phyloP scores from a whole-genome alignment of 1,284 basidiomycete genomes.

The Serendipita sp. region DNA sequence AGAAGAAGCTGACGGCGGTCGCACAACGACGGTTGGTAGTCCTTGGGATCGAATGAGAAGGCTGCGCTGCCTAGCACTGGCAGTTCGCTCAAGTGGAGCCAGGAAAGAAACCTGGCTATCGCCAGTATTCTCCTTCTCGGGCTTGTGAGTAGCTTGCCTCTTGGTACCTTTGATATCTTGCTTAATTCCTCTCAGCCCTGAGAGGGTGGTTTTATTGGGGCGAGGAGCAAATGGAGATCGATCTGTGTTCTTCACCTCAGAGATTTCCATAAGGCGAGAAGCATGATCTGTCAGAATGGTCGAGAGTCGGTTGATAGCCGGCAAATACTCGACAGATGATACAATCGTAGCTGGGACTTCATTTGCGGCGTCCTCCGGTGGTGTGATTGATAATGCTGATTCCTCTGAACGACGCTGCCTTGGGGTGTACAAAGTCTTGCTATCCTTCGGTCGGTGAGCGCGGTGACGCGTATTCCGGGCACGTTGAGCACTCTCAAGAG shows the following conservation, averaged over 20 bases:
- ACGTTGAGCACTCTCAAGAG: not conserved
- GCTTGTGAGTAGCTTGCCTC: not conserved
- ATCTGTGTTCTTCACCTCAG: no score
- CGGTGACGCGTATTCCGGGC: not conserved
- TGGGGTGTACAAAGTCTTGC: not conserved
- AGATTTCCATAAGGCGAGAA: not conserved
- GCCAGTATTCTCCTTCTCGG: not conserved
- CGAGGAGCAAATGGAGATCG: no score
- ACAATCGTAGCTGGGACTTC: conserved; percentile 16
- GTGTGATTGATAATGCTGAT: not conserved
- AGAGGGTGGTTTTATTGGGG: no score
- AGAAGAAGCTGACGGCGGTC: conserved; percentile 27
- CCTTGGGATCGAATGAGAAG: conserved; percentile 28
- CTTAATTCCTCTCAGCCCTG: no score
- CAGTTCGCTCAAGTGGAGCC: conserved; percentile 33
- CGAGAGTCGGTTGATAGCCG: conserved; percentile 3
- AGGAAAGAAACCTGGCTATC: not conserved
- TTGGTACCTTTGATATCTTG: no score
- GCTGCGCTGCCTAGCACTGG: conserved; percentile 44
- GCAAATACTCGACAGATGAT: conserved; percentile 6
- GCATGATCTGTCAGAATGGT: conserved; percentile 1
- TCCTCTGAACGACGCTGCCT: not conserved
- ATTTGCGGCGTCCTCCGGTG: not conserved
- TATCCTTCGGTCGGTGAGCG: not conserved
- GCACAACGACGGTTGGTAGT: conserved; percentile 31